Percentiles rank a stretch among this genome's conserved stretches.
Conservation (phyloP, 257 asterid species). For the Verbena officinalis region DNA sequence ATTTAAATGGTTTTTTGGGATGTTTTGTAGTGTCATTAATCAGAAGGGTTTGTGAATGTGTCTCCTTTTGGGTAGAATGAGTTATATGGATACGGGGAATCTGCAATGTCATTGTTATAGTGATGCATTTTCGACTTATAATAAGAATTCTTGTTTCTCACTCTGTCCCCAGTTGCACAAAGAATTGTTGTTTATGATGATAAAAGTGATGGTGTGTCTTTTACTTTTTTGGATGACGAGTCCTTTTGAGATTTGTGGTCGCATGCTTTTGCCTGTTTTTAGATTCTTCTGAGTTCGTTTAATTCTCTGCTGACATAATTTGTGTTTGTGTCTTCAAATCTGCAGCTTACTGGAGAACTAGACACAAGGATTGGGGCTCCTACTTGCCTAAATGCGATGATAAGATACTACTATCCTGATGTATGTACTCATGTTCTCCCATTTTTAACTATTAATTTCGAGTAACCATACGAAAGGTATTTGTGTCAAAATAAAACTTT, state of each 20-base stretch:
- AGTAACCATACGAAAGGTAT: not conserved
- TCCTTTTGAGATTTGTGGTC: not conserved
- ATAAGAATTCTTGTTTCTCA: not conserved
- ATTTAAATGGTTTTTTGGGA: too few species aligned
- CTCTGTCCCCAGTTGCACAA: too few species aligned
- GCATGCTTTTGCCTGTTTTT: constrained; percentile 2
- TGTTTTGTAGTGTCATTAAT: too few species aligned
- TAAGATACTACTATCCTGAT: constrained; percentile 68
- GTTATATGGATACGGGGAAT: too few species aligned
- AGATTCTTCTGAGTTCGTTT: constrained; percentile 6
- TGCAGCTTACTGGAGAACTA: constrained; percentile 81
- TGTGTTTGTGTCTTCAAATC: constrained; percentile 19
- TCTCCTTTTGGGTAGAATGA: too few species aligned
- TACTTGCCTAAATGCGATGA: constrained; percentile 55
- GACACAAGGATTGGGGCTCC: constrained; percentile 84
- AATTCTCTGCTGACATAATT: constrained; percentile 4
- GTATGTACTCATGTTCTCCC: constrained; percentile 35
- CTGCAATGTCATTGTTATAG: too few species aligned
- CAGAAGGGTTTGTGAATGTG: too few species aligned
- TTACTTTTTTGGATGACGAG: not conserved
- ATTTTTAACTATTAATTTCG: not conserved
- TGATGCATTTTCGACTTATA: too few species aligned
- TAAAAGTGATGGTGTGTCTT: not conserved
- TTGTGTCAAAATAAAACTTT: not conserved
- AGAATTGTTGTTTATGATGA: not conserved